Conservation (phyloP, 2,329 filamentous ascomycete species). For the Apiospora kogelbergensis region DNA sequence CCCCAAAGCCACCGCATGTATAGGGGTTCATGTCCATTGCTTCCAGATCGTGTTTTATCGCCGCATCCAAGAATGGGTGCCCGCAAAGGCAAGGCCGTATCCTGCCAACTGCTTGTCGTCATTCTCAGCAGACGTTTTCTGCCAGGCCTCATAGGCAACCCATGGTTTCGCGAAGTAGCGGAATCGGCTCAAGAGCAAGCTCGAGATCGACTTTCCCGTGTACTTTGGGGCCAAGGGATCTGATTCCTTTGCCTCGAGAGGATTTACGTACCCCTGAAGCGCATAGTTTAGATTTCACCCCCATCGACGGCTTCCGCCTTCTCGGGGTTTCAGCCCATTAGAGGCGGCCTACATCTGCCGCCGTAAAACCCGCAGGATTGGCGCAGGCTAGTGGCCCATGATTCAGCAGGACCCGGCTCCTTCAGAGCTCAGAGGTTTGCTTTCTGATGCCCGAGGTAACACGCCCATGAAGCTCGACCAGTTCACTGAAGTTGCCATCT, state of each 20-base stretch:
- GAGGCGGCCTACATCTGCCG: too few relatives aligned
- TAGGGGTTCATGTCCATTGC: background rate
- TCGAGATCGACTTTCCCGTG: background rate
- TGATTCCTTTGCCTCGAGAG: background rate
- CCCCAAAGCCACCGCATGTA: too few relatives aligned
- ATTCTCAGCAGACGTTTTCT: background rate
- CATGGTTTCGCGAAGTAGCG: background rate
- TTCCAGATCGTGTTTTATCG: background rate
- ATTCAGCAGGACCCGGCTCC: too few relatives aligned
- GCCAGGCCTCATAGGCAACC: background rate
- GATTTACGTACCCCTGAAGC: background rate
- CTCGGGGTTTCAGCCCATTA: too few relatives aligned
- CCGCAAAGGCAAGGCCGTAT: background rate
- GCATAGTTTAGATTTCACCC: too few relatives aligned
- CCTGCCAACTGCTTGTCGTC: background rate
- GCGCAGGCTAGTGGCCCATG: too few relatives aligned
- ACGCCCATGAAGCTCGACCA: too few relatives aligned
- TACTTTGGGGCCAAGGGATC: background rate
- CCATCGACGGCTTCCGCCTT: too few relatives aligned
- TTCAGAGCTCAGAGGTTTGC: too few relatives aligned
- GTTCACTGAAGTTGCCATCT: too few relatives aligned
- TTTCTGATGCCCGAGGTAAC: too few relatives aligned
- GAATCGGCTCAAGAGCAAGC: background rate
- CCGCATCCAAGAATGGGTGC: background rate
- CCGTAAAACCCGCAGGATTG: too few relatives aligned